Conservation (phyloP, 768 basidiomycete species). For the Lanmaoa rubissima region DNA sequence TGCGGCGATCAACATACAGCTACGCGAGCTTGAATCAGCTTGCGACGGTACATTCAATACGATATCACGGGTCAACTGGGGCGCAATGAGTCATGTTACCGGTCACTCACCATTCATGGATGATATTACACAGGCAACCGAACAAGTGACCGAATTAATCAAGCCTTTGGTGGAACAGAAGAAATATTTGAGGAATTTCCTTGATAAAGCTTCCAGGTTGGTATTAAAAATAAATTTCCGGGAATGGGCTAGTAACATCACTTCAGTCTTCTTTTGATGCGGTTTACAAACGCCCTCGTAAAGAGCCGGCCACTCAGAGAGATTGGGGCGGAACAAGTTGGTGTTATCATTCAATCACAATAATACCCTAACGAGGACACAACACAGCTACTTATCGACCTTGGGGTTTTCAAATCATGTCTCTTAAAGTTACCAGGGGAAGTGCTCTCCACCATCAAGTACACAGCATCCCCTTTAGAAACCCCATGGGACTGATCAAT, state of each 20-base stretch:
- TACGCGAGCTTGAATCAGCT: constrained; percentile 83
- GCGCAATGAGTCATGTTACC: constrained; percentile 75
- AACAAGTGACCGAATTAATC: constrained; percentile 73
- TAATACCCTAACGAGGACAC: constrained; percentile 7
- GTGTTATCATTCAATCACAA: constrained; percentile 1
- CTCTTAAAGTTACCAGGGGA: constrained; percentile 84
- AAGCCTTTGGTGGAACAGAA: constrained; percentile 88
- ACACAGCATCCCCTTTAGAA: constrained; percentile 12
- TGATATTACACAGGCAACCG: constrained; percentile 72
- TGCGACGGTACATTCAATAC: constrained; percentile 77
- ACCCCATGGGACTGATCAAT: constrained; percentile 10
- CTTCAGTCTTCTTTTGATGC: constrained; percentile 73
- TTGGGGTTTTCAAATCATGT: constrained; percentile 82
- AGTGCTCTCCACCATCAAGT: constrained; percentile 53
- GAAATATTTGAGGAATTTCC: constrained; percentile 89
- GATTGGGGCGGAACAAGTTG: constrained; percentile 92
- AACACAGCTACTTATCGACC: constrained; percentile 78
- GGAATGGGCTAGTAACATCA: neutral
- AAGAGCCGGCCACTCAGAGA: constrained; percentile 89
- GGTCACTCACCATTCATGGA: constrained; percentile 80
- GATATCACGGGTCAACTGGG: constrained; percentile 80
- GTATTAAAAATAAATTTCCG: constrained; percentile 13
- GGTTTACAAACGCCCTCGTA: constrained; percentile 88
- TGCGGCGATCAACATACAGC: constrained; percentile 70
- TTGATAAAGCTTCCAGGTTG: constrained; percentile 92